A percentile compares a stretch with the other conserved stretches of the same genome.
These are phyloP conservation scores for Sinapis alba DNA, from an alignment of 441 rosid genomes.

Conservation along the genomic window DNA sequence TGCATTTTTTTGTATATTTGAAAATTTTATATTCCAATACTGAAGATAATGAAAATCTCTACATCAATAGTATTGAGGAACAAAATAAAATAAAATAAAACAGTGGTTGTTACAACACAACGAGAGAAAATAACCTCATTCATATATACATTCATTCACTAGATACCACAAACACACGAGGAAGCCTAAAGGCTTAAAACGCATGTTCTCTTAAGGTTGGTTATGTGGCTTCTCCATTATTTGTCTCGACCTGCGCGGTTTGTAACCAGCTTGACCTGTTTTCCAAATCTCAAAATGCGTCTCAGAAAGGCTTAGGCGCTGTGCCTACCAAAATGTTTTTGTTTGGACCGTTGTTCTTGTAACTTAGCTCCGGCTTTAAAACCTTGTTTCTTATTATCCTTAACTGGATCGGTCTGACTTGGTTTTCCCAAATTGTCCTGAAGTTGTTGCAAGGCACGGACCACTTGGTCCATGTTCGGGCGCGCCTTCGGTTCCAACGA, in stretches of 20 bases:
- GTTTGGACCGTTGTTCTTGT: conserved; percentile 8
- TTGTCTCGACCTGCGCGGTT: not conserved
- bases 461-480: conserved; percentile 60
- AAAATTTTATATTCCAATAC: too few species aligned
- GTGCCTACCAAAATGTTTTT: conserved; percentile 16
- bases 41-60: conserved; percentile 14
- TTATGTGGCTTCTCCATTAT: not conserved
- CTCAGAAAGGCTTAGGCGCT: not conserved
- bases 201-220: conserved; percentile 19
- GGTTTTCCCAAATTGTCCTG: conserved; percentile 42
- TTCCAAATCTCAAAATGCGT: not conserved
- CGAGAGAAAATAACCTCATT: not conserved
- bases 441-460: conserved; percentile 61
- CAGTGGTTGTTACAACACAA: conserved; percentile 12
- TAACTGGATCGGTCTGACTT: conserved; percentile 4
- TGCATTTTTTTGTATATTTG: too few species aligned
- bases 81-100: conserved; percentile 28
- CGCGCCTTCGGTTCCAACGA: conserved; percentile 61
- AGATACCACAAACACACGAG: not conserved
- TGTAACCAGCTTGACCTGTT: not conserved
- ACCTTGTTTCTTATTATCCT: conserved; percentile 9
- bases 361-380: conserved; percentile 5
- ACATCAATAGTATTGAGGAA: conserved; percentile 2
- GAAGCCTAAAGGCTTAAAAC: conserved; percentile 16
- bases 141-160: conserved; percentile 23